Evolutionary conservation across 768 basidiomycete species (phyloP).

Genomic region (Phlebiopsis gigantea): DNA sequence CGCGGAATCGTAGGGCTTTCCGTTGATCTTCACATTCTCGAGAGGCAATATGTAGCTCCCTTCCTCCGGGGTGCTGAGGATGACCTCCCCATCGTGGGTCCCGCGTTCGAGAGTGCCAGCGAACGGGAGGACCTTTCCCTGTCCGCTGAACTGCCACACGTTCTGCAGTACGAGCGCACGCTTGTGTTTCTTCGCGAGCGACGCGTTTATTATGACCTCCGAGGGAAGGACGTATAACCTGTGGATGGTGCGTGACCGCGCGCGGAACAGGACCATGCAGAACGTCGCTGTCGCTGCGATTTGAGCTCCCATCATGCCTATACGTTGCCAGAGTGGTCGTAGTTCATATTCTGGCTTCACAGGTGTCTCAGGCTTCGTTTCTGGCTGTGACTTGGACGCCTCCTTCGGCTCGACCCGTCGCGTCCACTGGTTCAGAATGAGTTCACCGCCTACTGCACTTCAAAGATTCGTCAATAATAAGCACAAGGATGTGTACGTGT

Average conservation of each 20-base stretch:
- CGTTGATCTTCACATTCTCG: slow-evolving; percentile 16
- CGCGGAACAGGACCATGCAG: slow-evolving; percentile 17
- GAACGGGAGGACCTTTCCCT: slow-evolving; percentile 18
- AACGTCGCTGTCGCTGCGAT: slow-evolving; percentile 16
- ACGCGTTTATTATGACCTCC: not conserved
- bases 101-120: slow-evolving; percentile 12
- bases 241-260: slow-evolving; percentile 20
- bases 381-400: not conserved
- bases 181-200: not conserved
- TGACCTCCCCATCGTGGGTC: slow-evolving; percentile 15
- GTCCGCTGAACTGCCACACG: slow-evolving; percentile 13
- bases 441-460: slow-evolving; percentile 18
- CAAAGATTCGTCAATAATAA: not conserved
- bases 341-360: slow-evolving; percentile 13
- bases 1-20: slow-evolving; percentile 13
- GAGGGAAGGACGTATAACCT: slow-evolving; percentile 19
- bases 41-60: slow-evolving; percentile 16
- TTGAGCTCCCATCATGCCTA: slow-evolving; percentile 5
- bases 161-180: slow-evolving; percentile 19
- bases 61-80: slow-evolving; percentile 13
- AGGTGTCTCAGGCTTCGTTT: not conserved
- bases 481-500: not conserved
- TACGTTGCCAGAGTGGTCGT: slow-evolving; percentile 22
- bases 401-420: not conserved
- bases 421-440: slow-evolving; percentile 23